Conservation (phyloP, 805 yeast genomes). For the Starmerella scarabaei region DNA sequence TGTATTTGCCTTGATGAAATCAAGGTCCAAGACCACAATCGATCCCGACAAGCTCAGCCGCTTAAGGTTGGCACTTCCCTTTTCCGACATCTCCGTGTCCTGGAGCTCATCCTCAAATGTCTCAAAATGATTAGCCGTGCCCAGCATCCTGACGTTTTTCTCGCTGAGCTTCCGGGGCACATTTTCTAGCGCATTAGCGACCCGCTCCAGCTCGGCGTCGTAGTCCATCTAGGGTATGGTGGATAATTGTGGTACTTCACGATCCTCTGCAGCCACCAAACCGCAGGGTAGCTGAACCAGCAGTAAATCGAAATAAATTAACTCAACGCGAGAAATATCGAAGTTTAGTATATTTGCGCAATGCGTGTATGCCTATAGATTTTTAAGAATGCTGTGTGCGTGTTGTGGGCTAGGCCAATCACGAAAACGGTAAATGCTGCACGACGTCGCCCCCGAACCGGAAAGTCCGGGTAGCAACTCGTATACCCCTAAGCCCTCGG, state of each 20-base stretch:
- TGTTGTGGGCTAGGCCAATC: too few species aligned
- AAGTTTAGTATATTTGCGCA: too few species aligned
- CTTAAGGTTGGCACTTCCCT: constrained; percentile 21
- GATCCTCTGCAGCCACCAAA: too few species aligned
- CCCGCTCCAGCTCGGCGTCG: constrained; percentile 20
- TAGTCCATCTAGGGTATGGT: too few species aligned
- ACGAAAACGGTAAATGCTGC: too few species aligned
- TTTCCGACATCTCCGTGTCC: neutral
- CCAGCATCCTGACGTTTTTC: constrained; percentile 27
- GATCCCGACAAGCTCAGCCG: constrained; percentile 30
- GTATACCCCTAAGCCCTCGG: neutral
- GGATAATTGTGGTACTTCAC: too few species aligned
- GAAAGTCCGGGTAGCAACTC: neutral
- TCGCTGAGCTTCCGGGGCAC: constrained; percentile 29
- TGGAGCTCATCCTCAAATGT: constrained; percentile 27
- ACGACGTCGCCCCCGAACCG: constrained; percentile 6
- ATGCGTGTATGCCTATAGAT: too few species aligned
- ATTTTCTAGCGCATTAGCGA: constrained; percentile 20
- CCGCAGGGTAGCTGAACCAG: too few species aligned
- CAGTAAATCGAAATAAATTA: too few species aligned
- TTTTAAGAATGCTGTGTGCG: too few species aligned
- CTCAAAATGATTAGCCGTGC: constrained; percentile 27
- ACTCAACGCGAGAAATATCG: too few species aligned
- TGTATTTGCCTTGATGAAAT: constrained; percentile 14
- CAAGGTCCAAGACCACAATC: constrained; percentile 28